A percentile compares a stretch with the other conserved stretches of the same genome.
These are phyloP conservation scores for Eragrostis nindensis DNA, from an alignment of 176 grass and related monocot species.

Conservation along the genomic window DNA sequence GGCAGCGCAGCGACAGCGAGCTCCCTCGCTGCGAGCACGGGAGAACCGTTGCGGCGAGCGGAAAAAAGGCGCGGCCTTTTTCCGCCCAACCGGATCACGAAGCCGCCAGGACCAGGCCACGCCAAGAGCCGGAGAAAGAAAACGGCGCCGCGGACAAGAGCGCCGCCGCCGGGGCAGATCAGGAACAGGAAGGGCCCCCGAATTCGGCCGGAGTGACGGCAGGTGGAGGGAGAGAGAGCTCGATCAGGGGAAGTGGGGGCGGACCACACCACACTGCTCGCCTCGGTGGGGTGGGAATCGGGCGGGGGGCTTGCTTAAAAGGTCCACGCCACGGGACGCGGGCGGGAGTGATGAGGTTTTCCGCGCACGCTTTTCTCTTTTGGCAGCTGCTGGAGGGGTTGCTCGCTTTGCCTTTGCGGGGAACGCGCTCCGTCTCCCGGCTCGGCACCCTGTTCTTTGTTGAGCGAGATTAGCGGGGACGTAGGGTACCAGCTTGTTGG, in stretches of 20 bases:
- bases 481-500: neutral
- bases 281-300: constrained; percentile 32
- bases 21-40: neutral
- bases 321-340: constrained; percentile 9
- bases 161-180: constrained; percentile 12
- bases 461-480: constrained; percentile 47
- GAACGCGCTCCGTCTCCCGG: too few species aligned
- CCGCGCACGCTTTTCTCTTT: constrained; percentile 26
- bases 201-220: constrained; percentile 12
- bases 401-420: neutral
- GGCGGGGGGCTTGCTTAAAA: constrained; percentile 37
- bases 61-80: constrained; percentile 1
- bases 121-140: neutral
- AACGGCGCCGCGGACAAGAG: neutral
- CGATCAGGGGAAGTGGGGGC: neutral
- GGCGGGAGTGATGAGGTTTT: constrained; percentile 42
- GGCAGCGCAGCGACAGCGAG: too few species aligned
- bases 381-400: neutral
- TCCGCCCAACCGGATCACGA: constrained; percentile 22
- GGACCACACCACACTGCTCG: neutral
- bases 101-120: neutral
- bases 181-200: neutral
- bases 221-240: neutral
- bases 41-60: constrained; percentile 27
- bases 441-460: neutral